Evolutionary conservation across 83 land plant species (phyloP).

Genomic region (Picea abies): DNA sequence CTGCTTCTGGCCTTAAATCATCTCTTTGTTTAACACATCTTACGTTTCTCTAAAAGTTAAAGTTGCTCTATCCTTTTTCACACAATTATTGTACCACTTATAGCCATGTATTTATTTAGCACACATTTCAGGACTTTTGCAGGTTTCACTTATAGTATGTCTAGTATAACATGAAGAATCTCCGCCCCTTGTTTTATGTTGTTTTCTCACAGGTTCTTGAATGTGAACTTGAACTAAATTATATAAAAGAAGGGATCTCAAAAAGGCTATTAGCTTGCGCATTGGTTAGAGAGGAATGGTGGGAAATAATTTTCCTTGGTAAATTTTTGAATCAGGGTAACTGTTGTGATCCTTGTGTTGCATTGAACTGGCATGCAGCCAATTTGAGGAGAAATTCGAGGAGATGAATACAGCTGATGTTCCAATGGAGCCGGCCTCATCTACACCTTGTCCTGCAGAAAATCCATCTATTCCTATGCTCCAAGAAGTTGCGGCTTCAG

Average conservation of each 20-base stretch:
- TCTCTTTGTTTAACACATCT: background rate
- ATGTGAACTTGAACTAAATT: no score
- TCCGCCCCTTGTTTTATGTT: no score
- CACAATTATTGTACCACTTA: background rate
- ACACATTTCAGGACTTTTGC: background rate
- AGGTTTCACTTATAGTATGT: background rate
- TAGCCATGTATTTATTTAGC: background rate
- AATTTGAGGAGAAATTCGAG: slow-evolving; percentile 92
- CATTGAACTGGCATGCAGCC: slow-evolving; percentile 39
- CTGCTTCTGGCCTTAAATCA: background rate
- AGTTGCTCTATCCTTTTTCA: no score
- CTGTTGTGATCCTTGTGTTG: background rate
- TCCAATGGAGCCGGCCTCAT: slow-evolving; percentile 22
- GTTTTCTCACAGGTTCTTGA: no score
- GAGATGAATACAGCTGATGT: slow-evolving; percentile 63
- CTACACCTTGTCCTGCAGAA: slow-evolving; percentile 27
- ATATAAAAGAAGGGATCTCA: background rate
- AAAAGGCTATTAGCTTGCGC: no score
- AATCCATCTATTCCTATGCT: slow-evolving; percentile 15
- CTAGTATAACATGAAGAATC: no score
- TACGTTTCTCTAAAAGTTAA: no score
- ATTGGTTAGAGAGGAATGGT: no score
- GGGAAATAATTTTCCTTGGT: no score
- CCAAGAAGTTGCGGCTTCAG: slow-evolving; percentile 6
- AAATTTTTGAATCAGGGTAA: no score